A percentile compares a stretch with the other conserved stretches of the same genome.
Evolutionary conservation across 2,329 filamentous ascomycete genomes (phyloP).

Genomic region (Ascosphaera apis): DNA sequence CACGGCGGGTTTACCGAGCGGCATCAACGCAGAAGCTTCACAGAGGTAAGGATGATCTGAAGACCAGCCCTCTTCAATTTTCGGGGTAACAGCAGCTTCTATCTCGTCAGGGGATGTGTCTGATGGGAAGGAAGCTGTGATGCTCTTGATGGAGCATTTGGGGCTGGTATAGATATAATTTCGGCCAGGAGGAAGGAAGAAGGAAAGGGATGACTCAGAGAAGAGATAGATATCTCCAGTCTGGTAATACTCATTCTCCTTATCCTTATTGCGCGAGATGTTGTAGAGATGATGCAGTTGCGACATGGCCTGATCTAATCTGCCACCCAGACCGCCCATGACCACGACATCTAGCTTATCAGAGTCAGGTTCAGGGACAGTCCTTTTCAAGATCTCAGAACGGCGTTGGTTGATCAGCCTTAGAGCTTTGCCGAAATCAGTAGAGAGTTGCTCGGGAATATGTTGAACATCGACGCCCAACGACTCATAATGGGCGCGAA

Average conservation of each 20-base stretch:
- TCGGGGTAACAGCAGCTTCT: constrained; percentile 4
- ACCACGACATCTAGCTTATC: constrained; percentile 42
- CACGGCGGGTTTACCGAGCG: constrained; percentile 52
- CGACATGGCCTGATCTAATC: constrained; percentile 79
- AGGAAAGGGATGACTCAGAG: constrained; percentile 59
- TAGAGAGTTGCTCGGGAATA: constrained; percentile 63
- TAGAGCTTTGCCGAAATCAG: constrained; percentile 75
- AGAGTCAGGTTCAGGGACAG: no score
- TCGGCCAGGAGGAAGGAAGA: constrained; percentile 46
- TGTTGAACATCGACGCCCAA: constrained; percentile 39
- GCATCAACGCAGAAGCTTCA: constrained; percentile 67
- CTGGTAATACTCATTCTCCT: no score
- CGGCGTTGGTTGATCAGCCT: constrained; percentile 9
- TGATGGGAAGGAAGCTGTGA: constrained; percentile 1
- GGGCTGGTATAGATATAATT: constrained; percentile 40
- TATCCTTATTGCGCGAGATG: constrained; percentile 3
- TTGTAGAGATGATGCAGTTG: constrained; percentile 64
- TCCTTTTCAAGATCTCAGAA: constrained; percentile 6
- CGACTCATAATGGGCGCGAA: constrained; percentile 42
- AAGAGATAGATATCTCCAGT: constrained; percentile 49
- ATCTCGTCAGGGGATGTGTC: constrained; percentile 4
- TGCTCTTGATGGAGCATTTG: not conserved
- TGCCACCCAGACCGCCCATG: constrained; percentile 65
- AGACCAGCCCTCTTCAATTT: no score
- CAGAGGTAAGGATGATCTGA: constrained; percentile 30